phyloP scores from a whole-genome alignment of 176 grass and related monocot species.

The Areca catechu region DNA sequence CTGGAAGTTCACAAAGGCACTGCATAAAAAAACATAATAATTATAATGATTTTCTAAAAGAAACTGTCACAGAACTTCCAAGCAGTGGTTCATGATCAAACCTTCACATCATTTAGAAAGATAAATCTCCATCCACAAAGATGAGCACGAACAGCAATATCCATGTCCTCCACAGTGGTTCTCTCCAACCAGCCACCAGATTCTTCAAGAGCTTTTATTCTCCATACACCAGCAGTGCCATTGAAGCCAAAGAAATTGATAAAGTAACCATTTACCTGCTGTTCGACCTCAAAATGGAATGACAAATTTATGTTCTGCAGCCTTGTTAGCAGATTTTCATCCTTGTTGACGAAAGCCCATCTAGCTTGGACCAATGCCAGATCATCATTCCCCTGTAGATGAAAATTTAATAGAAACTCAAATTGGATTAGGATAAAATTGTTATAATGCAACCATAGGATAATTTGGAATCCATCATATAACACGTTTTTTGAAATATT shows the following conservation, averaged over 20 bases:
- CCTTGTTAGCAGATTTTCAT: slow-evolving; percentile 25
- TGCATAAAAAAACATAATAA: background rate
- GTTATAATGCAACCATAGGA: no score
- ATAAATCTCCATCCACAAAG: slow-evolving; percentile 32
- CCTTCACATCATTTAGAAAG: slow-evolving; percentile 30
- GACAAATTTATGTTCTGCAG: slow-evolving; percentile 31
- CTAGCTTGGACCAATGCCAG: slow-evolving; percentile 28
- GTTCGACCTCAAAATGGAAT: slow-evolving; percentile 34
- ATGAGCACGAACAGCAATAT: slow-evolving; percentile 27
- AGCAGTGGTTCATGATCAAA: background rate
- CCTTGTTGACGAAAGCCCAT: slow-evolving; percentile 25
- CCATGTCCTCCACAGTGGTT: slow-evolving; percentile 30
- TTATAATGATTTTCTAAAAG: background rate
- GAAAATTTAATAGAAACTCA: no score
- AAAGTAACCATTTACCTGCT: slow-evolving; percentile 22
- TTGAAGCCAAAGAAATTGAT: slow-evolving; percentile 36
- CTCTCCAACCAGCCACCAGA: slow-evolving; percentile 31
- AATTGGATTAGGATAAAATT: no score
- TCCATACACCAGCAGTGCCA: slow-evolving; percentile 27
- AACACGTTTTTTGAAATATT: no score
- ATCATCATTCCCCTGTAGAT: slow-evolving; percentile 22
- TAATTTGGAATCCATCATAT: no score
- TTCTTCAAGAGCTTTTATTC: slow-evolving; percentile 28
- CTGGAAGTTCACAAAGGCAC: slow-evolving; percentile 26
- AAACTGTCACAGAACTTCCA: no score